A percentile compares a stretch with the other conserved stretches of the same genome.
These are phyloP conservation scores for sunflower (Helianthus annuus) DNA, from an alignment of 129 eudicot species.

Conservation along the genomic window HanXRQr2.0-SUNRISE NC_035438.2:4418949-4419448, in stretches of 20 bases:
- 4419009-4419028: too few relatives aligned
- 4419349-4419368: neutral
- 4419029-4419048: too few relatives aligned
- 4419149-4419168: neutral
- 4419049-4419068: too few relatives aligned
- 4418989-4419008: too few relatives aligned
- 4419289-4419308: neutral
- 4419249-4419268: neutral
- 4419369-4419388: neutral
- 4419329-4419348: slow-evolving; percentile 1
- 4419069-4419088: neutral
- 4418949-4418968: too few relatives aligned
- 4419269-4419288: neutral
- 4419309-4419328: neutral
- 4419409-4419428: neutral
- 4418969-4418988: too few relatives aligned
- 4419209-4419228: slow-evolving; percentile 6
- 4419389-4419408: neutral
- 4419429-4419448: neutral
- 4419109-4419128: neutral
- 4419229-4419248: slow-evolving; percentile 17
- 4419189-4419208: neutral
- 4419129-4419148: too few relatives aligned
- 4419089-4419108: neutral
- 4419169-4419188: neutral